These are phyloP conservation scores for Stagonosporopsis chrysanthemi DNA, from an alignment of 2,329 filamentous ascomycete species.

Conservation along the genomic window DNA sequence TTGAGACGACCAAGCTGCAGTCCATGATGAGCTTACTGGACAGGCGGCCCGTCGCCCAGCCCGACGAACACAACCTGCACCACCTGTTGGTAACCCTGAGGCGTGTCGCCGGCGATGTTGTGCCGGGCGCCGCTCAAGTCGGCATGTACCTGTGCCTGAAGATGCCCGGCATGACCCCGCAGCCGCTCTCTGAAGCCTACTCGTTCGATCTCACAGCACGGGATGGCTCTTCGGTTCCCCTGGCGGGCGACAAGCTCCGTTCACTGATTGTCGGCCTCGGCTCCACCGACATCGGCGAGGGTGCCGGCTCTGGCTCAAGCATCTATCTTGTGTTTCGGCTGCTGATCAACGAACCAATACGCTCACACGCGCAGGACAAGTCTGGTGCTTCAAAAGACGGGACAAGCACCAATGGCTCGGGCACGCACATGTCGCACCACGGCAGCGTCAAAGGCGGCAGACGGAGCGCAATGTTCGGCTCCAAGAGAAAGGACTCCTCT, in stretches of 20 bases:
- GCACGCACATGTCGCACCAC: slow-evolving; percentile 40
- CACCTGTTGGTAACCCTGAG: slow-evolving; percentile 86
- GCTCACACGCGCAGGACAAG: slow-evolving; percentile 42
- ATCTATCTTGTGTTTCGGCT: slow-evolving; percentile 87
- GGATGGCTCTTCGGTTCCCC: slow-evolving; percentile 71
- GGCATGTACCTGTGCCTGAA: slow-evolving; percentile 81
- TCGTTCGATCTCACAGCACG: slow-evolving; percentile 78
- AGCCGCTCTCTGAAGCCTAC: slow-evolving; percentile 82
- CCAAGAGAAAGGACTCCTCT: slow-evolving; percentile 60
- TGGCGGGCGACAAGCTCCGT: slow-evolving; percentile 73
- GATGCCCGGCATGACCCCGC: slow-evolving; percentile 66
- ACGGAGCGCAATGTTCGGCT: slow-evolving; percentile 71
- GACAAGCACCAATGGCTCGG: slow-evolving; percentile 29
- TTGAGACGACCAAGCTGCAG: slow-evolving; percentile 89
- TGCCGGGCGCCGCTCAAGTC: slow-evolving; percentile 74
- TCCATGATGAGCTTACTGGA: slow-evolving; percentile 95
- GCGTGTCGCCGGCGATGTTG: slow-evolving; percentile 77
- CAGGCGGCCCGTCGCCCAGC: slow-evolving; percentile 72
- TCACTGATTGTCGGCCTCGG: slow-evolving; percentile 89
- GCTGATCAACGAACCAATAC: slow-evolving; percentile 64
- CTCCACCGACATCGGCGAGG: slow-evolving; percentile 74
- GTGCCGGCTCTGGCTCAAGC: slow-evolving; percentile 70
- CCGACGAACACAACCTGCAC: slow-evolving; percentile 77
- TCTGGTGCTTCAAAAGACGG: slow-evolving; percentile 34
- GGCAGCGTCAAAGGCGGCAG: slow-evolving; percentile 53